Conservation (phyloP, 768 basidiomycete genomes). For the Tulasnella sp. region DNA sequence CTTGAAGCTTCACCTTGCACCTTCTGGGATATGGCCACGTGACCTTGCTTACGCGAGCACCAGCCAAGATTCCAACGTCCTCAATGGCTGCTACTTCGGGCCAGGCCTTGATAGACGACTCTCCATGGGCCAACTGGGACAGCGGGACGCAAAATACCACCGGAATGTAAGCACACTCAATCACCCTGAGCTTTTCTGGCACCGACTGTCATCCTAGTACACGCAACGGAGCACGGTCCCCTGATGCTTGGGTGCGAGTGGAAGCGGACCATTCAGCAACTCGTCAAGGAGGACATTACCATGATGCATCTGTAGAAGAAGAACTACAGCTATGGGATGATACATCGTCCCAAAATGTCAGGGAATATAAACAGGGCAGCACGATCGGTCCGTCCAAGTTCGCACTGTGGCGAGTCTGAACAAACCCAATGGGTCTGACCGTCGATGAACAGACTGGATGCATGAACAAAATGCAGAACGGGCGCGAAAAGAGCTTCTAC, state of each 20-base stretch:
- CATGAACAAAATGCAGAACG: constrained; percentile 32
- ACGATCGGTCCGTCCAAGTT: constrained; percentile 28
- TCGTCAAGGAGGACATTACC: background rate
- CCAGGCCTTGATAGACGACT: background rate
- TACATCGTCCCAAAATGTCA: background rate
- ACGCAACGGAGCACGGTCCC: background rate
- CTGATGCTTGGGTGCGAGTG: constrained; percentile 3
- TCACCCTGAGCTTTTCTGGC: background rate
- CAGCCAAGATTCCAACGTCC: constrained; percentile 8
- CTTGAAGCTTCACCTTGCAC: background rate
- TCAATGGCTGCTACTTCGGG: background rate
- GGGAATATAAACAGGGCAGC: constrained; percentile 27
- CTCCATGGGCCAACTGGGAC: background rate
- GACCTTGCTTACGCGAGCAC: background rate
- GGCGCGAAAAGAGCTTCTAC: constrained; percentile 27
- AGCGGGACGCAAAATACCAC: background rate
- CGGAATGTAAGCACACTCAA: background rate
- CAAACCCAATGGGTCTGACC: background rate
- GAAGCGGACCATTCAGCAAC: background rate
- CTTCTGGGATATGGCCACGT: background rate
- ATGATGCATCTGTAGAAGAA: background rate
- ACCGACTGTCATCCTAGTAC: background rate
- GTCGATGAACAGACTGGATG: constrained; percentile 31
- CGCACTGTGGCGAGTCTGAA: no score
- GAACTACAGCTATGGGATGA: background rate